Base-by-base conservation (phyloP, 2,329 filamentous ascomycete species). In the Alternaria panax region DNA sequence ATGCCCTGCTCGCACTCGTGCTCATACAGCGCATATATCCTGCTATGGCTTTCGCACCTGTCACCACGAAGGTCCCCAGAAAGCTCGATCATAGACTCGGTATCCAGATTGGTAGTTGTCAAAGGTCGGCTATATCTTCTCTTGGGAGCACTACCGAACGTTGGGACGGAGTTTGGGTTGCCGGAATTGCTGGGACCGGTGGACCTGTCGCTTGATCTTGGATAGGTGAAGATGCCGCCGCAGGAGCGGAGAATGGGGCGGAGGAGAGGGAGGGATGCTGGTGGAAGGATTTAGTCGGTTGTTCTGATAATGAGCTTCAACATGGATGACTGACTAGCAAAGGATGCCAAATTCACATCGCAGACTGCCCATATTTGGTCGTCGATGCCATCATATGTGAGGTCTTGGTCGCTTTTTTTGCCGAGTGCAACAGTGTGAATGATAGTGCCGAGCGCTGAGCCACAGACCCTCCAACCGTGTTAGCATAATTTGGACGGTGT, bases 361-460 rank as follows among this genome's bases (percentile, higher is more conserved):
- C 66, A 70, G 4, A 70, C 69, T 11, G 66, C 66, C 64, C 67
- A 69, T n/a, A 70, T 70, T 41, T 68, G 66, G 43, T 69, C 64
- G 24, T 68, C 57, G 20, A 70, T 50, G 4, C 59, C 64, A 46
- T 71, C 63, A 59, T 58, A 71, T 6, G 67, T 70, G 8, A 71
- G 59, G n/a, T 70, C 68, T 11, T 45, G 54, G 24, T 61, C 34
- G 5, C 38, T 30, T 28, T 63, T 64, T 52, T 50, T 63, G 11
- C 65, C 54, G 7, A 71, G 56, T 4, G 52, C 40, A 3, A 64
- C 48, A 5, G 65, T 70, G 28, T 70, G 59, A 12, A 68, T 27
- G 4, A 71, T 67, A 2, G 62, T 66, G 46, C 62, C 60, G 24
- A 70, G 50, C 6, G 64, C 69, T 43, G 66, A 70, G 20, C 48